Conservation (phyloP, 352 stramenopile species). For the Thraustotheca clavata region DNA sequence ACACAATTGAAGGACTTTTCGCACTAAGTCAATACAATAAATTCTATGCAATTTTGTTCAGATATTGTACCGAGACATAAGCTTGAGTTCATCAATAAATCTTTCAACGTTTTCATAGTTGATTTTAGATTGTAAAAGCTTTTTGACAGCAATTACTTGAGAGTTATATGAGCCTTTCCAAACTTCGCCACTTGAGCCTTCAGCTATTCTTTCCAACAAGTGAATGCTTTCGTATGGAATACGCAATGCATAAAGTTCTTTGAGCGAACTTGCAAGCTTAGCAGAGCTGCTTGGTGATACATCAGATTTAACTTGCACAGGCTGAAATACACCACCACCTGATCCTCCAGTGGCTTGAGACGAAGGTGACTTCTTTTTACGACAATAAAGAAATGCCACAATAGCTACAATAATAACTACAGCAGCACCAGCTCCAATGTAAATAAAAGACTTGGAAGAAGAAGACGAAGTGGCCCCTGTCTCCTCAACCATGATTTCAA, state of each 20-base stretch:
- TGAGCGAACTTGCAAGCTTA: background rate
- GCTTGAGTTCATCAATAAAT: slow-evolving; percentile 20
- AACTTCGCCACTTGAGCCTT: slow-evolving; percentile 42
- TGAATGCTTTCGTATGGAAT: background rate
- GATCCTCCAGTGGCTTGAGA: background rate
- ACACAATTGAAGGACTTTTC: background rate
- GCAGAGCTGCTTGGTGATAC: background rate
- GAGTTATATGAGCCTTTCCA: slow-evolving; percentile 31
- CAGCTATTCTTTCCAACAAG: slow-evolving; percentile 25
- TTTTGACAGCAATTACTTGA: slow-evolving; percentile 38
- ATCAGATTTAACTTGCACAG: background rate
- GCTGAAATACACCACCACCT: background rate
- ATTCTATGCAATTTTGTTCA: background rate
- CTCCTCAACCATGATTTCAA: too few species aligned
- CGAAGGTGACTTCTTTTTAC: too few species aligned
- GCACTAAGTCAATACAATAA: too few species aligned
- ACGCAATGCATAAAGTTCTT: background rate
- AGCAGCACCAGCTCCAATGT: background rate
- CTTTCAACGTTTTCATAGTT: background rate
- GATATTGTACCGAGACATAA: background rate
- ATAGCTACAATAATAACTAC: too few species aligned
- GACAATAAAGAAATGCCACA: too few species aligned
- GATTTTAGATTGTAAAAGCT: slow-evolving; percentile 23
- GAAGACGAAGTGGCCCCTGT: background rate
- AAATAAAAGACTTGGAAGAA: background rate